Percentiles rank a stretch among this genome's conserved stretches.
Conservation (phyloP, 371 early-diverging fungal genomes). For the Lichtheimia ramosa region DNA sequence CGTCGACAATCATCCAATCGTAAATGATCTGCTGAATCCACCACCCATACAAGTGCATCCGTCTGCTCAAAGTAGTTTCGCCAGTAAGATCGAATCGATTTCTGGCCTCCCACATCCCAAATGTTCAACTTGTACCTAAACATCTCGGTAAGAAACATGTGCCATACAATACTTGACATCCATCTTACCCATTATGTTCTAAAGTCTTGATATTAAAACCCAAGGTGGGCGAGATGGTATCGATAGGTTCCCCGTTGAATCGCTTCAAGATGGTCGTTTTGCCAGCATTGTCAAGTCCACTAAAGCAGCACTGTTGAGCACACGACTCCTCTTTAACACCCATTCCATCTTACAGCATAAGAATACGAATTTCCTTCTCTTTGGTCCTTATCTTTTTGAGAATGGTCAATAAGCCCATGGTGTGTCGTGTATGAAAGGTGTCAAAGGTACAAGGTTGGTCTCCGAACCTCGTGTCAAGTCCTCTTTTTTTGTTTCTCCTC, state of each 20-base stretch:
- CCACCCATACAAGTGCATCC: constrained; percentile 98
- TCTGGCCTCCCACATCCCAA: constrained; percentile 99
- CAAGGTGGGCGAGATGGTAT: constrained; percentile 95
- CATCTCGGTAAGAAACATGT: too few relatives aligned
- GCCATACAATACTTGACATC: too few relatives aligned
- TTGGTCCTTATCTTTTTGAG: constrained; percentile 83
- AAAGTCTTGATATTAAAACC: constrained; percentile 96
- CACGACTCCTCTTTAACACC: neutral
- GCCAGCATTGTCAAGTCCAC: constrained; percentile 99
- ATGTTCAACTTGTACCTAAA: constrained; percentile 37
- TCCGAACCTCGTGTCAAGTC: too few relatives aligned
- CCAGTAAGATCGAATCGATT: constrained; percentile 97
- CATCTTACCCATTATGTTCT: constrained; percentile 56
- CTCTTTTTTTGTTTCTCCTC: too few relatives aligned
- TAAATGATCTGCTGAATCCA: constrained; percentile 91
- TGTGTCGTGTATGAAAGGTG: neutral
- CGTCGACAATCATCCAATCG: constrained; percentile 79
- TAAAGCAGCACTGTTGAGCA: constrained; percentile 19
- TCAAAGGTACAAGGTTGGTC: neutral
- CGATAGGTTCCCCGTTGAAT: constrained; percentile 89
- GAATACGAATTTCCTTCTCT: constrained; percentile 87
- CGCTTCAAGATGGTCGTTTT: constrained; percentile 98
- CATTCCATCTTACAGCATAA: constrained; percentile 72
- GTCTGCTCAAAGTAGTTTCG: constrained; percentile 99
- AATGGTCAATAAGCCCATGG: constrained; percentile 96